These are phyloP conservation scores for Eucalyptus brandiana DNA, from an alignment of 345 rosid genomes.

Conservation along the genomic window DNA sequence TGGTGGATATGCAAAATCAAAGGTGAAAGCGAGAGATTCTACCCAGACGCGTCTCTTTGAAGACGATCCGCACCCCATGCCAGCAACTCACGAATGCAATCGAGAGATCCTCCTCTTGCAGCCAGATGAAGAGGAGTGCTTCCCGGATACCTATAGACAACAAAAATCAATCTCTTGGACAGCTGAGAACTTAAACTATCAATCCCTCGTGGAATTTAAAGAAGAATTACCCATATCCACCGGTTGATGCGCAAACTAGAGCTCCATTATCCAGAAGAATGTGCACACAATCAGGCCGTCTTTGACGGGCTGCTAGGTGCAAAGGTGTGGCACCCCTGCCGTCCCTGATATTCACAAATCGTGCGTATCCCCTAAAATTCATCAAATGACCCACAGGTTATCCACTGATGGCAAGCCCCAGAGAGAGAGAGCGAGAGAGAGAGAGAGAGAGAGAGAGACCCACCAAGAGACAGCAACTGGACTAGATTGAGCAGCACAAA, in stretches of 20 bases:
- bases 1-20: not conserved
- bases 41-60: conserved; percentile 96
- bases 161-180: not conserved
- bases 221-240: conserved; percentile 71
- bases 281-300: conserved; percentile 79
- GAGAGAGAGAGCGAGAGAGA: not conserved
- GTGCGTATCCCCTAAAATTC: conserved; percentile 68
- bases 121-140: conserved; percentile 99
- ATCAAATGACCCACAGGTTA: not conserved
- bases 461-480: conserved; percentile 81
- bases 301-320: conserved; percentile 92
- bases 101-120: conserved; percentile 95
- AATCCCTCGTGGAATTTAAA: not conserved
- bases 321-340: conserved; percentile 88
- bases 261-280: conserved; percentile 78
- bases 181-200: not conserved
- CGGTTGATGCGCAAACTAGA: conserved; percentile 91
- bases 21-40: not conserved
- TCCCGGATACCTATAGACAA: conserved; percentile 58
- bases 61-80: conserved; percentile 99
- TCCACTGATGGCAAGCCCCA: not conserved
- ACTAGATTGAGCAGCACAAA: conserved; percentile 72
- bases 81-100: conserved; percentile 76
- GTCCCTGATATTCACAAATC: conserved; percentile 94
- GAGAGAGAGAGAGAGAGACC: not conserved